Conservation (phyloP, 192 early-diverging fungal genomes). For the Coemansia umbellata region DNA sequence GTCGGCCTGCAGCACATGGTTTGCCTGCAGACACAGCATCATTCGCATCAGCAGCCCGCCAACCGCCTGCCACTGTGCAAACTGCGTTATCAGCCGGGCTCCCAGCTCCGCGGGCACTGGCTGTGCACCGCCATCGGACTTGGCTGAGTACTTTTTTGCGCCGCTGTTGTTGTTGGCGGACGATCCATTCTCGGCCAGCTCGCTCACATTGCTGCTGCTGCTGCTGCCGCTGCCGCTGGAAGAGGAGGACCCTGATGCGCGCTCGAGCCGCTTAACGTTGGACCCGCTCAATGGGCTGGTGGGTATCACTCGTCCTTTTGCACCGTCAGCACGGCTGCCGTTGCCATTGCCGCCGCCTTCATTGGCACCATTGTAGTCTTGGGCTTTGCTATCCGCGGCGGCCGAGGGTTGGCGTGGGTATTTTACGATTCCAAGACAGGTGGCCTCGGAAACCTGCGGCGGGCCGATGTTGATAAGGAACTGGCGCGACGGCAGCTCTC, state of each 20-base stretch:
- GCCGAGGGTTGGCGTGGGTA: conserved; percentile 11
- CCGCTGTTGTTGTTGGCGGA: not conserved
- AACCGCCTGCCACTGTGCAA: conserved; percentile 43
- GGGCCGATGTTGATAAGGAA: conserved; percentile 15
- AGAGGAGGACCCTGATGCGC: not conserved
- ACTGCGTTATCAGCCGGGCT: conserved; percentile 40
- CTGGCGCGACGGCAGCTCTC: conserved; percentile 30
- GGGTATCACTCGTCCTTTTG: not conserved
- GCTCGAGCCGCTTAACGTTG: conserved; percentile 39
- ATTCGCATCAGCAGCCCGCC: conserved; percentile 31
- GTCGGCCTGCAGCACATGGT: conserved; percentile 46
- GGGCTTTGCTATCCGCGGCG: no score
- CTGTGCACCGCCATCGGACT: not conserved
- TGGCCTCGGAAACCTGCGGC: conserved; percentile 19
- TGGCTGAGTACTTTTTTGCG: not conserved
- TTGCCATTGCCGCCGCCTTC: not conserved
- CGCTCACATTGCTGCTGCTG: not conserved
- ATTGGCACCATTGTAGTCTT: no score
- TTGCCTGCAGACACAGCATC: conserved; percentile 28
- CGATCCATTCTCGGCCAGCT: not conserved
- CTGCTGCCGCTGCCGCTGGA: conserved; percentile 1
- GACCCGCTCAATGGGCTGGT: conserved; percentile 33
- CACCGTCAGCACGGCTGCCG: not conserved
- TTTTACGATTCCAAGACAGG: conserved; percentile 34
- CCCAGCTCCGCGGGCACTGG: conserved; percentile 18